phyloP scores from a whole-genome alignment of 176 grass and related monocot species.

The Rhynchospora pubera region DNA sequence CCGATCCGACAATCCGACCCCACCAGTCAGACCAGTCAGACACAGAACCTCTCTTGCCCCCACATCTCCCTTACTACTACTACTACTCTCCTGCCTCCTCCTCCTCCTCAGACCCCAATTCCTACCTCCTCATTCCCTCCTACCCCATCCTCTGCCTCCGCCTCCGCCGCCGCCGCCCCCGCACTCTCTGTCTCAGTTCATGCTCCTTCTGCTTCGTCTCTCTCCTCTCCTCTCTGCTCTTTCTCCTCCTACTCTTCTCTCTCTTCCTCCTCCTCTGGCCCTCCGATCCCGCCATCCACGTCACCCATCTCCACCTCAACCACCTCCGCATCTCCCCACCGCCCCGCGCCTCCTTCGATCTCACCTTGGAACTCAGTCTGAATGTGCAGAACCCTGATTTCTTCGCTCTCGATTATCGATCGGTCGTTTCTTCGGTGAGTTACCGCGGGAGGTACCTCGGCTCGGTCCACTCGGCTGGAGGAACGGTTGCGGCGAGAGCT shows the following conservation, averaged over 20 bases:
- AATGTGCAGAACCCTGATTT: slow-evolving; percentile 58
- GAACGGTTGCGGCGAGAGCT: slow-evolving; percentile 38
- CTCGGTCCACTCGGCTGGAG: slow-evolving; percentile 35
- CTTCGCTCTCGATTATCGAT: slow-evolving; percentile 51
- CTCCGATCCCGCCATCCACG: slow-evolving; percentile 40
- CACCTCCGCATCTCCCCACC: slow-evolving; percentile 42
- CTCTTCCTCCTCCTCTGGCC: slow-evolving; percentile 47
- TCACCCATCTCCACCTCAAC: slow-evolving; percentile 54
- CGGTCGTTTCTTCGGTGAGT: slow-evolving; percentile 38
- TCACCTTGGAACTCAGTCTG: slow-evolving; percentile 41
- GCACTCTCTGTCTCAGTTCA: slow-evolving; percentile 23
- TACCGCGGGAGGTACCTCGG: slow-evolving; percentile 56
- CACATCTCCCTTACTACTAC: slow-evolving; percentile 25
- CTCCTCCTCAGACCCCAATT: background rate
- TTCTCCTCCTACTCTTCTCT: slow-evolving; percentile 28
- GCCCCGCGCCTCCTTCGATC: slow-evolving; percentile 38
- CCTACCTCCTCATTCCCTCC: slow-evolving; percentile 1
- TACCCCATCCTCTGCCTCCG: slow-evolving; percentile 40
- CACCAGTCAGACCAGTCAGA: background rate
- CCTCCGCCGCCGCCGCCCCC: slow-evolving; percentile 27
- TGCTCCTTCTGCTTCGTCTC: slow-evolving; percentile 21
- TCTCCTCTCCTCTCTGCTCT: slow-evolving; percentile 1
- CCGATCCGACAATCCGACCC: slow-evolving; percentile 9
- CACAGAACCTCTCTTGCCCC: slow-evolving; percentile 34
- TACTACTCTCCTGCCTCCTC: slow-evolving; percentile 15